Evolutionary conservation across 2,329 filamentous ascomycete genomes (phyloP).

Genomic region (Fusarium lateritium): DNA sequence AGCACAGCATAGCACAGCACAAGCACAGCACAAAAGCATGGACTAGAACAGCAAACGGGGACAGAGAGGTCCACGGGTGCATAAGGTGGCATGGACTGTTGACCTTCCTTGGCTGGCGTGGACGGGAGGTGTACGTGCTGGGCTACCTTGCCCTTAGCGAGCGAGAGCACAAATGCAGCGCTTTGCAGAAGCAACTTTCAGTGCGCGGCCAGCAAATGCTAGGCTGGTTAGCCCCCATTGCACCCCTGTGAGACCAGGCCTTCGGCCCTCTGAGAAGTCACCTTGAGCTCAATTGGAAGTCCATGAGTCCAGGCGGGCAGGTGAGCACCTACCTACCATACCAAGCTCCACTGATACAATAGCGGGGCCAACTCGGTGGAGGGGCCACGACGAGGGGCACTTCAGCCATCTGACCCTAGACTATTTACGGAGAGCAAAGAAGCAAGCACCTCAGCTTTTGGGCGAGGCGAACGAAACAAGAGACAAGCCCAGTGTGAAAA

Average conservation of each 20-base stretch:
- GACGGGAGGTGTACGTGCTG: neutral
- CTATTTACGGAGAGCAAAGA: conserved; percentile 44
- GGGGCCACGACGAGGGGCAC: conserved; percentile 42
- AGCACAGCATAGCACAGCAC: conserved; percentile 45
- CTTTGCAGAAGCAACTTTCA: conserved; percentile 43
- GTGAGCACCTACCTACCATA: conserved; percentile 26
- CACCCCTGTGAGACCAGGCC: conserved; percentile 32
- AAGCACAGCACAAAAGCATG: conserved; percentile 33
- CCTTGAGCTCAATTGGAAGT: neutral
- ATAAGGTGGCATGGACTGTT: conserved; percentile 23
- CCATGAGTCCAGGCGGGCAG: conserved; percentile 16
- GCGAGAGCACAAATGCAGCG: conserved; percentile 32
- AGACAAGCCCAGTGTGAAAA: conserved; percentile 48
- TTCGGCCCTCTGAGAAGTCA: conserved; percentile 21
- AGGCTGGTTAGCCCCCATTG: conserved; percentile 30
- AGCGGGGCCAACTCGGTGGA: conserved; percentile 48
- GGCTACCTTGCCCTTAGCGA: conserved; percentile 18
- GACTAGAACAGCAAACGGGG: conserved; percentile 2
- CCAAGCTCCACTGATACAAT: conserved; percentile 40
- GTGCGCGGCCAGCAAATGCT: conserved; percentile 29
- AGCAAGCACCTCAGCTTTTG: conserved; percentile 41
- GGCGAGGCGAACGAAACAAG: conserved; percentile 45
- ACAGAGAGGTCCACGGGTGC: conserved; percentile 15
- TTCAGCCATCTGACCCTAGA: conserved; percentile 31
- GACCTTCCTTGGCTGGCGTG: conserved; percentile 36